These are phyloP conservation scores for Microascus cirrosus DNA, from an alignment of 2,329 filamentous ascomycete genomes.

Conservation along the genomic window DNA sequence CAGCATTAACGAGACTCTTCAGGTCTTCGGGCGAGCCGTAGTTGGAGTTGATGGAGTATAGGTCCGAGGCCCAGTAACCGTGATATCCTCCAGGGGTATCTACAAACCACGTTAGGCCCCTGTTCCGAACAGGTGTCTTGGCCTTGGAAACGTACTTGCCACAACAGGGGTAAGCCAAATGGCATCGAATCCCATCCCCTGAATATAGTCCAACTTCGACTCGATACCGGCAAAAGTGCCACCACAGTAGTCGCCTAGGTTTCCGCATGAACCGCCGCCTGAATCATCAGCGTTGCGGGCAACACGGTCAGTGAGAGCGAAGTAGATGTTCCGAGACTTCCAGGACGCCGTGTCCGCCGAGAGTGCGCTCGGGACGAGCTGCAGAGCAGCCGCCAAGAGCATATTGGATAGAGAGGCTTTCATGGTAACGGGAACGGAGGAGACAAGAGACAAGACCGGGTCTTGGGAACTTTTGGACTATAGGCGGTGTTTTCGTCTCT, in stretches of 20 bases:
- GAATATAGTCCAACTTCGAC: conserved; percentile 51
- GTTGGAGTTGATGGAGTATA: conserved; percentile 41
- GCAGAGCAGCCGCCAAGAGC: no score
- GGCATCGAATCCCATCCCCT: conserved; percentile 48
- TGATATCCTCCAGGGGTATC: conserved; percentile 34
- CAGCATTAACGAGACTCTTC: conserved; percentile 38
- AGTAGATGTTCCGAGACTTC: conserved; percentile 46
- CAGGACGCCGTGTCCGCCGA: conserved; percentile 27
- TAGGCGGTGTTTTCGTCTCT: no score
- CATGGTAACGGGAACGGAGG: no score
- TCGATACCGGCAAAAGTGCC: conserved; percentile 49
- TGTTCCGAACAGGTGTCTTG: background rate
- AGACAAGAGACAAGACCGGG: no score
- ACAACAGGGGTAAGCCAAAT: conserved; percentile 50
- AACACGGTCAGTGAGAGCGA: conserved; percentile 45
- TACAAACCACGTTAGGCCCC: conserved; percentile 7
- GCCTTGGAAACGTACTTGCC: conserved; percentile 18
- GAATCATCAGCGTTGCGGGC: conserved; percentile 24
- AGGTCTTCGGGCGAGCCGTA: conserved; percentile 51
- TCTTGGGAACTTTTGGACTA: no score
- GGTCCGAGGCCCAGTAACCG: conserved; percentile 41
- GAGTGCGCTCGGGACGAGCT: conserved; percentile 5
- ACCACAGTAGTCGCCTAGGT: conserved; percentile 42
- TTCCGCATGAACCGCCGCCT: conserved; percentile 27
- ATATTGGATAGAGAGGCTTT: no score